Base-by-base conservation (phyloP, 805 yeast species). In the Candida adriatica region DNA sequence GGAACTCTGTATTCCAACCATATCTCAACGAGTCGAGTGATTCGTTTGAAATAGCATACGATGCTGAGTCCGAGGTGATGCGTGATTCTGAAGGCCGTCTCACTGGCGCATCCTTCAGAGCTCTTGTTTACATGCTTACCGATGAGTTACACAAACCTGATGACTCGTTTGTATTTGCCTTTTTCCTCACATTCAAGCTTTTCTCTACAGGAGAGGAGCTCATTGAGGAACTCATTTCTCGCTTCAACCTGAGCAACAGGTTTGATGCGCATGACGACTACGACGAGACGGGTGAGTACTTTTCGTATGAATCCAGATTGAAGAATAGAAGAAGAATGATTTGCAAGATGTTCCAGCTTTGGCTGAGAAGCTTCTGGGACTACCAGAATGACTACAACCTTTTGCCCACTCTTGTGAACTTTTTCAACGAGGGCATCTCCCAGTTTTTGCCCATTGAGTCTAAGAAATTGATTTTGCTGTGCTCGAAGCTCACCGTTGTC, bases 291-390 rank as follows among this genome's bases (percentile, higher is more conserved):
- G 64, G 61, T 4, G 57, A 51, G 24, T 63, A 53, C 35, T 59
- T 71, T 2, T 58, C 68, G 2, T 45, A 42, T 30, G 47, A 14
- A 38, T 57, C 42, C 62, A 68, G 36, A 61, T 69, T 13, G 59
- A 67, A 41, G 46, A 76, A 68, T 41, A 68, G 92, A 52, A 62
- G 90, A 49, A 73, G 75, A 39, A 57, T 80, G 28, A 75, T 86
- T 24, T 74, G 79, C 43, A 73, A 71, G 42, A 66, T 80, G 53
- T 73, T 87, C 50, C 82, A 76, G 52, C 62, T 73, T 21, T 90
- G 98, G 98, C 59, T 90, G 55, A 94, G 86, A 55, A 79, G 92
- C 31, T 87, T 81, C 52, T 90, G 96, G 96, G 73, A 77, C 41
- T 73, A 70, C 29, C 64, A 68, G 26, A 49, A 48, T 13, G 95